These are phyloP conservation scores for Melampsora americana DNA, from an alignment of 1,284 basidiomycete genomes.

Conservation along the genomic window DNA sequence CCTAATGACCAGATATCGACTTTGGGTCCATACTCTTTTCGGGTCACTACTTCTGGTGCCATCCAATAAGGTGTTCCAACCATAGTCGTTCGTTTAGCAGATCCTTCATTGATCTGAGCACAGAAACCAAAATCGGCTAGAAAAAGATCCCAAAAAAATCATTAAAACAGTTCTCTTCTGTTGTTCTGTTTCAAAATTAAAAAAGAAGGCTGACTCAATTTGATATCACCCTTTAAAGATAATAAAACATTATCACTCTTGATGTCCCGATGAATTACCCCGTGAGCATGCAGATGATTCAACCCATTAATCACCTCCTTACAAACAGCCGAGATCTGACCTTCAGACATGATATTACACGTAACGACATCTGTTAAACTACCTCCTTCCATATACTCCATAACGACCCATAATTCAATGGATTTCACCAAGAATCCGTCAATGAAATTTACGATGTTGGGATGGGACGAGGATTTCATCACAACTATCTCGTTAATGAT, in stretches of 20 bases:
- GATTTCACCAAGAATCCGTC: constrained; percentile 90
- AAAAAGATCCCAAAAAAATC: constrained; percentile 36
- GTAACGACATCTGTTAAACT: constrained; percentile 92
- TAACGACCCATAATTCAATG: constrained; percentile 98
- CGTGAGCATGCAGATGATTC: constrained; percentile 86
- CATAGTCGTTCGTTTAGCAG: constrained; percentile 98
- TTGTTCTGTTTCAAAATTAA: background rate
- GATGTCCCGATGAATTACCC: constrained; percentile 96
- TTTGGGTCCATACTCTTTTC: constrained; percentile 97
- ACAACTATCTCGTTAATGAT: constrained; percentile 99
- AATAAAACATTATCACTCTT: constrained; percentile 95
- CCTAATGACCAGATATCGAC: constrained; percentile 98
- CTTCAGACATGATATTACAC: constrained; percentile 86
- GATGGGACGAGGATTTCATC: constrained; percentile 92
- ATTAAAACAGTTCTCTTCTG: no score
- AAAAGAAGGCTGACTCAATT: constrained; percentile 71
- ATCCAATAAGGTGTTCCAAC: constrained; percentile 99
- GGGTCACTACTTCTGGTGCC: constrained; percentile 96
- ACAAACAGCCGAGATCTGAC: constrained; percentile 90
- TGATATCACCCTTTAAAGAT: constrained; percentile 89
- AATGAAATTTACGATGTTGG: constrained; percentile 99
- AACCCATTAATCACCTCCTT: constrained; percentile 85
- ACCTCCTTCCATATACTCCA: constrained; percentile 98
- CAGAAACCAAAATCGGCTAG: constrained; percentile 98
- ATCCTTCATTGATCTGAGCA: constrained; percentile 87